phyloP scores from a whole-genome alignment of 225 moss, liverwort and hornwort species.

The Pleurozium schreberi region DNA sequence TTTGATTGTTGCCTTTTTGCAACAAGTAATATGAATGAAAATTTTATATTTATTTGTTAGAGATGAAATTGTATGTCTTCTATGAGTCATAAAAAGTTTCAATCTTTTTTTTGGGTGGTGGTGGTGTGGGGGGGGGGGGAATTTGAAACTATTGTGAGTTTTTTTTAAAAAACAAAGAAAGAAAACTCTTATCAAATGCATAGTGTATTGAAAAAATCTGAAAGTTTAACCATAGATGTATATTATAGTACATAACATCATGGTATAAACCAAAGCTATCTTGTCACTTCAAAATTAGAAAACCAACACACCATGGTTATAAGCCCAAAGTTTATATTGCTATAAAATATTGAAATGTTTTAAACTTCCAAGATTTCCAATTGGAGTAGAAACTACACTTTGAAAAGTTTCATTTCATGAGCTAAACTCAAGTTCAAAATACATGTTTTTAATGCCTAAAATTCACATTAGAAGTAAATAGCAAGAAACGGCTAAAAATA shows the following conservation, averaged over 20 bases:
- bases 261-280: background rate
- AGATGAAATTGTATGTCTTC: background rate
- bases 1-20: background rate
- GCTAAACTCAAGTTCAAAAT: no score
- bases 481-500: no score
- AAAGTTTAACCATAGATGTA: background rate
- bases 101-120: no score
- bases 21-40: background rate
- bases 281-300: background rate
- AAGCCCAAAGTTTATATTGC: no score
- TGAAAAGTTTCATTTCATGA: no score
- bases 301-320: no score
- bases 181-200: background rate
- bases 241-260: background rate
- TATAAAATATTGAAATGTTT: no score
- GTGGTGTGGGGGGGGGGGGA: background rate
- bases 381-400: no score
- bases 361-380: no score
- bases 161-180: background rate
- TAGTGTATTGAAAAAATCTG: background rate
- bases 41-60: background rate
- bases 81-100: background rate
- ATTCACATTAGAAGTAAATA: no score
- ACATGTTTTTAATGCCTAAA: no score
- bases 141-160: background rate